A percentile compares a stretch with the other conserved stretches of the same genome.
phyloP scores from a whole-genome alignment of 2,329 filamentous ascomycete genomes.

The Helotiales sp. region DNA sequence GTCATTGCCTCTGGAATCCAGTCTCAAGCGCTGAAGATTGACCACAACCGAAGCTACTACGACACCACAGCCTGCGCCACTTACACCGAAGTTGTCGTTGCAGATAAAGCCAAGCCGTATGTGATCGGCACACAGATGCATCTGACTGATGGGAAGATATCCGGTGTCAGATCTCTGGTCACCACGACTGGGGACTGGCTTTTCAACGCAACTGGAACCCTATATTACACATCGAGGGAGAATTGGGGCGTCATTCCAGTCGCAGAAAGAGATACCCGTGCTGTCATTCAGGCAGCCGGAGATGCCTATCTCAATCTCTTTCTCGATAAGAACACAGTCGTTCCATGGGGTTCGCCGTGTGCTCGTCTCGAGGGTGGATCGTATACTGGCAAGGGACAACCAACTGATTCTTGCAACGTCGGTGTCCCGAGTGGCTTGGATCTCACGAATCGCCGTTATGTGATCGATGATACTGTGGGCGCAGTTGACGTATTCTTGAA shows the following conservation, averaged over 20 bases:
- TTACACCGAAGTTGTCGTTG: slow-evolving; percentile 19
- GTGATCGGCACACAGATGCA: slow-evolving; percentile 15
- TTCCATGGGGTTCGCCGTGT: slow-evolving; percentile 20
- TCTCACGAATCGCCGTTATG: slow-evolving; percentile 13
- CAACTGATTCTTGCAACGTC: not conserved
- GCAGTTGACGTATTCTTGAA: slow-evolving; percentile 20
- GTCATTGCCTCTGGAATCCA: slow-evolving; percentile 13
- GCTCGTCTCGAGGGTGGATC: slow-evolving; percentile 16
- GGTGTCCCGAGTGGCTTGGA: not conserved
- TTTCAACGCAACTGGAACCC: slow-evolving; percentile 19
- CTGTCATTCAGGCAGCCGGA: slow-evolving; percentile 18
- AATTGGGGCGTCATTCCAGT: slow-evolving; percentile 20
- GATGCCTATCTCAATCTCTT: slow-evolving; percentile 23
- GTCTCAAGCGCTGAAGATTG: slow-evolving; percentile 11
- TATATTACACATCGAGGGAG: slow-evolving; percentile 19
- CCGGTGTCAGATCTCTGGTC: slow-evolving; percentile 14
- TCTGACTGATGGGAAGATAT: slow-evolving; percentile 10
- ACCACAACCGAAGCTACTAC: slow-evolving; percentile 18
- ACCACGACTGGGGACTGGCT: slow-evolving; percentile 17
- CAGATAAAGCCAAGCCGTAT: slow-evolving; percentile 11
- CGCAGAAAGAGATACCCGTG: slow-evolving; percentile 17
- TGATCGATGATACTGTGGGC: slow-evolving; percentile 23
- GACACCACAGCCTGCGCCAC: slow-evolving; percentile 20
- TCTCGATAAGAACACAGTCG: slow-evolving; percentile 5
- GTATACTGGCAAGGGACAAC: slow-evolving; percentile 14